Evolutionary conservation across 192 early-diverging fungal genomes (phyloP).

Genomic region (Gamsiella multidivaricata): DNA sequence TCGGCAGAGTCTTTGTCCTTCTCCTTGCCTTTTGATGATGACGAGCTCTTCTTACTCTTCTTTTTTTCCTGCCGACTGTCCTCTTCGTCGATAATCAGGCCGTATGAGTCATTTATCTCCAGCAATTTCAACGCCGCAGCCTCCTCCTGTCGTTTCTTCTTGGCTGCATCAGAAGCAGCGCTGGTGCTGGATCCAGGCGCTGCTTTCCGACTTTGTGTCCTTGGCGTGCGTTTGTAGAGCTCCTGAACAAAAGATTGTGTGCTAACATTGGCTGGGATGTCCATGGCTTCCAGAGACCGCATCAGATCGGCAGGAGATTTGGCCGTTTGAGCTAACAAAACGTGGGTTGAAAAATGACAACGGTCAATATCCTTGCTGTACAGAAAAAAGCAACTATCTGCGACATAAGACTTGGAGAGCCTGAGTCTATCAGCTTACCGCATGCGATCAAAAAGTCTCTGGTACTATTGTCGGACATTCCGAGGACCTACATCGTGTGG

Average conservation of each 20-base stretch:
- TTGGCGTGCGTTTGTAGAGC: conserved; percentile 67
- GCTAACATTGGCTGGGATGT: conserved; percentile 67
- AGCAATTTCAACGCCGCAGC: conserved; percentile 15
- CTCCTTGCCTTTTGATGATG: conserved; percentile 40
- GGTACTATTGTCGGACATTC: conserved; percentile 72
- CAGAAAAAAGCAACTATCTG: no score
- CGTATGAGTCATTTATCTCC: conserved; percentile 38
- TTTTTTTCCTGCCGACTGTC: conserved; percentile 33
- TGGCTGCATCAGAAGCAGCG: conserved; percentile 34
- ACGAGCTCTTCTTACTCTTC: conserved; percentile 30
- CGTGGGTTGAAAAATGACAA: background rate
- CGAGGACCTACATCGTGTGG: conserved; percentile 57
- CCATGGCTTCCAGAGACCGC: conserved; percentile 64
- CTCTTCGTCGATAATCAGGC: conserved; percentile 30
- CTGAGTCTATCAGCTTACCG: no score
- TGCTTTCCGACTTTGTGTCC: conserved; percentile 55
- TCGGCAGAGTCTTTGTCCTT: conserved; percentile 7
- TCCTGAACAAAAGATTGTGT: conserved; percentile 73
- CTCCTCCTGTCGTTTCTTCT: conserved; percentile 52
- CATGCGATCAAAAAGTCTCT: conserved; percentile 78
- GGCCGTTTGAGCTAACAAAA: conserved; percentile 63
- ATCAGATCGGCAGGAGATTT: conserved; percentile 67
- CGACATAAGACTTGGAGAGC: no score
- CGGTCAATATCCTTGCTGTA: background rate
- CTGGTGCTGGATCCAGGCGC: conserved; percentile 29